These are phyloP conservation scores for Petunia axillaris DNA, from an alignment of 257 asterid genomes.

Conservation along the genomic window DNA sequence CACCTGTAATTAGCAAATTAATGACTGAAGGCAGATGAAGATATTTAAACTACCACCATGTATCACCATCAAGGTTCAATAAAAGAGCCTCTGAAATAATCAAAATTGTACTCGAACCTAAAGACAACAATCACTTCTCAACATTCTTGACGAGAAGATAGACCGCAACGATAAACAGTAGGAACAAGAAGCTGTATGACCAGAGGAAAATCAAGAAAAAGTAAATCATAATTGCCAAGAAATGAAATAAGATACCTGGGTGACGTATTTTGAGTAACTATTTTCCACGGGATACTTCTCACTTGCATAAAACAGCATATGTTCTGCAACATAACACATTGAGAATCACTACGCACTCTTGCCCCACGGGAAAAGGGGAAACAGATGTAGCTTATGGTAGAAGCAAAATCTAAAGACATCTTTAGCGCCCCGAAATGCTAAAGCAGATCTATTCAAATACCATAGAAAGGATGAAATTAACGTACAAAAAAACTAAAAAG, in stretches of 20 bases:
- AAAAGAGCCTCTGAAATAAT: not conserved
- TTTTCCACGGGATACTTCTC: slow-evolving; percentile 95
- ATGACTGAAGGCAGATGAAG: slow-evolving; percentile 12
- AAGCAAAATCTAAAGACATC: not conserved
- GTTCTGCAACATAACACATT: slow-evolving; percentile 61
- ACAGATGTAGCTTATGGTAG: not conserved
- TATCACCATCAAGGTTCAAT: not conserved
- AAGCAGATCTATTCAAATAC: too few species aligned
- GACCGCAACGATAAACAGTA: not conserved
- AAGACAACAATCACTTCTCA: slow-evolving; percentile 12
- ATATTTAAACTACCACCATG: slow-evolving; percentile 1
- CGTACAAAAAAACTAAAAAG: not conserved
- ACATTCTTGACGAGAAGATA: slow-evolving; percentile 6
- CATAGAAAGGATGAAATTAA: slow-evolving; percentile 2
- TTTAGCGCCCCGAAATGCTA: too few species aligned
- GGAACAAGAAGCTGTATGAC: slow-evolving; percentile 9
- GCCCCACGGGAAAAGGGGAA: not conserved
- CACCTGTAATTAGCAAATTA: slow-evolving; percentile 15
- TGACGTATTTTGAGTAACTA: slow-evolving; percentile 86
- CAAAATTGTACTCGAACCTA: not conserved
- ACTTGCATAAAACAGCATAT: slow-evolving; percentile 96
- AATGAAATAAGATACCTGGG: slow-evolving; percentile 58
- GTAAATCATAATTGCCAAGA: slow-evolving; percentile 21
- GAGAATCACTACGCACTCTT: slow-evolving; percentile 4
- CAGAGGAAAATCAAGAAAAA: slow-evolving; percentile 12